Percentiles rank a stretch among this genome's conserved stretches.
Evolutionary conservation across 164 flowering plant genomes (phyloP).

Genomic region (Pachysandra terminalis): DNA sequence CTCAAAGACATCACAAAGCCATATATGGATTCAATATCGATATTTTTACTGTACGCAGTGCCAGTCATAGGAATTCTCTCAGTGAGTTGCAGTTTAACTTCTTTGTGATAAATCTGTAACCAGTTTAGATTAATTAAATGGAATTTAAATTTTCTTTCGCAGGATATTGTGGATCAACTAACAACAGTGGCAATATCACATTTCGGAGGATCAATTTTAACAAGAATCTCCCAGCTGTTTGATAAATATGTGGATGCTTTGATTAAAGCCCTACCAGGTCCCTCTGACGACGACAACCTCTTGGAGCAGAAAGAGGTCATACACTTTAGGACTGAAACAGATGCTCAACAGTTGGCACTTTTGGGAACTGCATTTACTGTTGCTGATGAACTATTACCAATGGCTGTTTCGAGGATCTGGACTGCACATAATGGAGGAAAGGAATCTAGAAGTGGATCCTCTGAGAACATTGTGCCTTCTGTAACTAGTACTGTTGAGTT

Average conservation of each 20-base stretch:
- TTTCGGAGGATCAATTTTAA: conserved; percentile 73
- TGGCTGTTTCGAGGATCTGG: conserved; percentile 55
- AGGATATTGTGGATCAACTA: conserved; percentile 80
- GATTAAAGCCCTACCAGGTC: conserved; percentile 66
- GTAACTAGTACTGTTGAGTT: conserved; percentile 43
- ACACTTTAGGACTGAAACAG: conserved; percentile 82
- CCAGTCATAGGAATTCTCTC: background rate
- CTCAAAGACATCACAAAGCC: background rate
- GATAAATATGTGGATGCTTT: conserved; percentile 74
- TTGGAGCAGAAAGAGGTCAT: conserved; percentile 56
- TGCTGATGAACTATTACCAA: conserved; percentile 74
- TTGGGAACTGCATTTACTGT: conserved; percentile 85
- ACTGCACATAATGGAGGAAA: conserved; percentile 35
- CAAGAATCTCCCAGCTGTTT: conserved; percentile 65
- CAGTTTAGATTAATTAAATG: background rate
- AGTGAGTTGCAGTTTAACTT: background rate
- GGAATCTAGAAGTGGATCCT: conserved; percentile 38
- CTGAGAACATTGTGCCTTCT: conserved; percentile 32
- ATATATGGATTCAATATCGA: no score
- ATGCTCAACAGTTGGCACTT: conserved; percentile 92
- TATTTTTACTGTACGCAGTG: no score
- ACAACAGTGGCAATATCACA: conserved; percentile 60
- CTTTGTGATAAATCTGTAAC: background rate
- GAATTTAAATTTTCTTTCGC: conserved; percentile 23
- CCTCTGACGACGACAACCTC: conserved; percentile 83